Evolutionary conservation across 805 yeast species (phyloP), one percentile per base, ranked within the genome.

Genomic region (Saturnispora hagleri): DNA sequence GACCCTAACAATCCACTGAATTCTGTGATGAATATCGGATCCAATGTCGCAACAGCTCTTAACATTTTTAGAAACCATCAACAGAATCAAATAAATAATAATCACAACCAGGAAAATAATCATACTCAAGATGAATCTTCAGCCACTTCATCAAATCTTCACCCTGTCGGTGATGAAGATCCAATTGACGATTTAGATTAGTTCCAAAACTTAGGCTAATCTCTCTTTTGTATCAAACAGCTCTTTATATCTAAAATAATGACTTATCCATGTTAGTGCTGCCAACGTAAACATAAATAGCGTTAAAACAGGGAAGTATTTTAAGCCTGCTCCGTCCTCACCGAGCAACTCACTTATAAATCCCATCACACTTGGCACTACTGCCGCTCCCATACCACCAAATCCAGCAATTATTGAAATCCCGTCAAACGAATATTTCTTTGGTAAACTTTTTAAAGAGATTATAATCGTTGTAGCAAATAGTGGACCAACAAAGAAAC

Each of bases 311-410:
- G 72, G 72, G 47, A 69, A 67, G 45, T 63, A 67, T 2, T 55
- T 55, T 35, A 68, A 55, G 0, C 70, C 71, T n/a, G 57, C 59
- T 43, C 71, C 71, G 26, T 31, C 27, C 5, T 46, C 18, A 13
- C 62, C 66, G 24, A 60, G 46, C 15, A 55, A 53, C 53, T 69
- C 68, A 33, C 74, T 62, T 6, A 73, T 55, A 22, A 63, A 62
- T 8, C 95, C 95, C 36, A 82, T 73, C 2, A 79, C 50, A 55
- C 80, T 84, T 1, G 95, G 93, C 6, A 86, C 55, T 0, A 79
- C 73, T 0, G 95, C 91, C n/a, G 85, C 86, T 1, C 95, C 96
- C 15, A 83, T 79, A 3, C 93, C 90, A 6, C 95, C 95, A 54
- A 86, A 62, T 0, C 93, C 89, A 51, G 89, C 81, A 20, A 84